A percentile compares a stretch with the other conserved stretches of the same genome.
Evolutionary conservation across 106 monocot species (phyloP).

Genomic region (Dioscorea zingiberensis): DNA sequence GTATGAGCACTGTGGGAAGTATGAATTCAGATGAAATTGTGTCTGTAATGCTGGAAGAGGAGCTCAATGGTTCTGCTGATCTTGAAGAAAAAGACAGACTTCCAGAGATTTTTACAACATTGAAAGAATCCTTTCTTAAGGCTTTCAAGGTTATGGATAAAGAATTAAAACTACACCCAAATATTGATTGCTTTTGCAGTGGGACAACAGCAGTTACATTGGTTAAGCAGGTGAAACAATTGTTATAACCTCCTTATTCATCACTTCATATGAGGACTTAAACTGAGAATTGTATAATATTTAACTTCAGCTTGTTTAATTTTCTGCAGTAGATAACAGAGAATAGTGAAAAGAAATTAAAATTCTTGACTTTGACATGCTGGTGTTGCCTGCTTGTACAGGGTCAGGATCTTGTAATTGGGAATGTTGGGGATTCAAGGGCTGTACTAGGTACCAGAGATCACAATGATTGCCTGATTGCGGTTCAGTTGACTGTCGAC

Average conservation of each 20-base stretch:
- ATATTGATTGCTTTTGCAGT: conserved; percentile 46
- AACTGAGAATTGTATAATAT: no score
- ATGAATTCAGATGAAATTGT: conserved; percentile 18
- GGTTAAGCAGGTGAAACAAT: conserved; percentile 27
- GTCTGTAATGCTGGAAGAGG: conserved; percentile 15
- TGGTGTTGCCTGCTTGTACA: background rate
- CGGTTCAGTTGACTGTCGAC: conserved; percentile 37
- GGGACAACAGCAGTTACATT: conserved; percentile 48
- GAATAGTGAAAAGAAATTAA: no score
- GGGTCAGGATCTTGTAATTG: conserved; percentile 37
- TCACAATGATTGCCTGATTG: conserved; percentile 8
- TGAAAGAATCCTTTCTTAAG: conserved; percentile 31
- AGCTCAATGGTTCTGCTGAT: background rate
- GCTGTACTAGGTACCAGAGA: conserved; percentile 34
- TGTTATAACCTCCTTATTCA: no score
- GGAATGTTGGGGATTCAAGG: conserved; percentile 42
- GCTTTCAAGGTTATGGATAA: conserved; percentile 41
- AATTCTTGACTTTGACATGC: no score
- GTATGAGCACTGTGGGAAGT: conserved; percentile 5
- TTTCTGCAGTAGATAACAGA: no score
- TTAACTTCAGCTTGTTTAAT: no score
- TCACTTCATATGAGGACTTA: no score
- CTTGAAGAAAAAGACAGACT: conserved; percentile 16
- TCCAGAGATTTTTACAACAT: conserved; percentile 12
- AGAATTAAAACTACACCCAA: conserved; percentile 28